A percentile compares a stretch with the other conserved stretches of the same genome.
phyloP scores from a whole-genome alignment of 345 rosid genomes.

The Bretschneidera sinensis region DNA sequence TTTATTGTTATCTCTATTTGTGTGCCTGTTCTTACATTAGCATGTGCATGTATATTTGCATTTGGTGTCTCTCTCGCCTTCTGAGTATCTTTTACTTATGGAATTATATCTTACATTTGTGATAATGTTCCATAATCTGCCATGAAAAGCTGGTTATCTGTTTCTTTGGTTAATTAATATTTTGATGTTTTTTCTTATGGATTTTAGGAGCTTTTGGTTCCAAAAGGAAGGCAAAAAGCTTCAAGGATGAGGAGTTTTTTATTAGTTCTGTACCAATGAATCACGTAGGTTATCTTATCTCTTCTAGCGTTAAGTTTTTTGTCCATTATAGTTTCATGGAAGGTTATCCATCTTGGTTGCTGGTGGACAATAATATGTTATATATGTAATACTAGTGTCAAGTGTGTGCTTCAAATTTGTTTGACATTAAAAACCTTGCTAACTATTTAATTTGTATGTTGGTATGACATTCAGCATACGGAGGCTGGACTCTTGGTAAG shows the following conservation, averaged over 20 bases:
- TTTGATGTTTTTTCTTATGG: constrained; percentile 12
- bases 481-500: constrained; percentile 85
- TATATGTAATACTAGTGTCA: no score
- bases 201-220: constrained; percentile 37
- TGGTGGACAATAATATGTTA: no score
- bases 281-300: constrained; percentile 47
- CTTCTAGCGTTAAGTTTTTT: constrained; percentile 7
- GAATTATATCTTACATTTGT: constrained; percentile 5
- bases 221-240: constrained; percentile 70
- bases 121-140: neutral
- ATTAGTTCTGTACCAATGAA: constrained; percentile 84
- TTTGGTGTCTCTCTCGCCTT: neutral
- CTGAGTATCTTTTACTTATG: neutral
- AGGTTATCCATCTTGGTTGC: neutral
- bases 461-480: constrained; percentile 46
- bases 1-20: neutral
- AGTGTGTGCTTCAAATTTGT: constrained; percentile 1
- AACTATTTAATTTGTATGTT: constrained; percentile 20
- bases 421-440: constrained; percentile 11
- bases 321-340: neutral
- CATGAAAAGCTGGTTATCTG: neutral
- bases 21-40: neutral
- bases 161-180: constrained; percentile 14
- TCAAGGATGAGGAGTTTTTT: constrained; percentile 82
- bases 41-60: no score